A percentile compares a stretch with the other conserved stretches of the same genome.
Evolutionary conservation across 257 asterid genomes (phyloP).

Genomic region (Nicotiana obtusifolia): DNA sequence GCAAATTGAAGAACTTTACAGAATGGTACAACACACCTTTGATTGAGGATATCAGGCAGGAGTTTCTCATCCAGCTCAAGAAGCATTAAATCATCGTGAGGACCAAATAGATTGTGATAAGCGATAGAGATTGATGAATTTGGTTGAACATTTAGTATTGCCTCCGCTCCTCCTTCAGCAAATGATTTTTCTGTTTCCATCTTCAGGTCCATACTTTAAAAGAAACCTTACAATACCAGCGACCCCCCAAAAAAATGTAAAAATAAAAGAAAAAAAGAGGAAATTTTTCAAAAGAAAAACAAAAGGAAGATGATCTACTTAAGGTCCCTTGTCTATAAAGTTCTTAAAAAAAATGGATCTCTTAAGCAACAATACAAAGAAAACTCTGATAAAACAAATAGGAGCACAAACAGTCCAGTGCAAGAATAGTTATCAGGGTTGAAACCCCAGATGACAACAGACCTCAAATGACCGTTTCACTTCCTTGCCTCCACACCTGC

Average conservation of each 20-base stretch:
- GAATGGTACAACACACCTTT: conserved; percentile 42
- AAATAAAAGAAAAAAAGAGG: background rate
- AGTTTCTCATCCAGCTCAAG: conserved; percentile 85
- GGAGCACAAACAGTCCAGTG: background rate
- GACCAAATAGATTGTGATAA: conserved; percentile 68
- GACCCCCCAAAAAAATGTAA: background rate
- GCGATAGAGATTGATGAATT: conserved; percentile 53
- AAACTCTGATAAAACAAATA: background rate
- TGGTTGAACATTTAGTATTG: conserved; percentile 58
- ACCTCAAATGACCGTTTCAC: background rate
- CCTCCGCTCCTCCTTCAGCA: conserved; percentile 61
- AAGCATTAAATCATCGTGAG: conserved; percentile 70
- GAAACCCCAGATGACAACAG: background rate
- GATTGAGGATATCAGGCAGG: conserved; percentile 61
- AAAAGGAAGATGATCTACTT: background rate
- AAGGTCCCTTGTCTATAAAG: background rate
- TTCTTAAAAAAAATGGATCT: background rate
- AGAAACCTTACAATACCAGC: background rate
- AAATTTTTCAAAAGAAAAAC: background rate
- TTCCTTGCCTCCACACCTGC: background rate
- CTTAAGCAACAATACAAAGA: background rate
- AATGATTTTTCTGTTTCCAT: conserved; percentile 18
- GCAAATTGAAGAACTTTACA: background rate
- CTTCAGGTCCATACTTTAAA: background rate
- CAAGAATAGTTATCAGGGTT: background rate